Evolutionary conservation across 1,284 basidiomycete species (phyloP).

Genomic region (Cryptococcus sp.): DNA sequence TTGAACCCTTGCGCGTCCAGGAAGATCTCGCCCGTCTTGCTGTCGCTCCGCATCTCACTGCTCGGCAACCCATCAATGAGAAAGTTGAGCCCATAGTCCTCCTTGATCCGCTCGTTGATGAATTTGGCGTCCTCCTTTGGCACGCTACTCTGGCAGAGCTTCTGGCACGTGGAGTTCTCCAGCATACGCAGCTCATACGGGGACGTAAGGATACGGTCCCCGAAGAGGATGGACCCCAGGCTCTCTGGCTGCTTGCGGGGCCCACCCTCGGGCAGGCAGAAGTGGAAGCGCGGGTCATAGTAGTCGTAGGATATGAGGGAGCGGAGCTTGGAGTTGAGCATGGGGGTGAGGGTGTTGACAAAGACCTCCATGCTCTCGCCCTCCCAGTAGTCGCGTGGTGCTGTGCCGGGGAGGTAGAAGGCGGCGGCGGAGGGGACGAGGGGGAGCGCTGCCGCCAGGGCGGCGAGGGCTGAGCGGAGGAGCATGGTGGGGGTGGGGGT

Average conservation of each 20-base stretch:
- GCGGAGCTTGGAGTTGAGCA: constrained; percentile 74
- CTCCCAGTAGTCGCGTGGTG: constrained; percentile 69
- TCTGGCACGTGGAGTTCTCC: constrained; percentile 62
- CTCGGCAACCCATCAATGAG: constrained; percentile 91
- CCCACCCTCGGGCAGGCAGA: constrained; percentile 77
- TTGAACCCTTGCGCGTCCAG: constrained; percentile 69
- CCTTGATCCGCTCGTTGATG: constrained; percentile 84
- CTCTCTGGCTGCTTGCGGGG: constrained; percentile 78
- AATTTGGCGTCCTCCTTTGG: constrained; percentile 73
- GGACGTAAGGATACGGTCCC: constrained; percentile 90
- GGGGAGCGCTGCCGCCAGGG: constrained; percentile 4
- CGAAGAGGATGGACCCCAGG: constrained; percentile 89
- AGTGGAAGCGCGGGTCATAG: constrained; percentile 61
- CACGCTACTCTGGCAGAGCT: constrained; percentile 67
- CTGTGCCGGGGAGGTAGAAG: constrained; percentile 69
- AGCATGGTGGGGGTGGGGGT: constrained; percentile 13
- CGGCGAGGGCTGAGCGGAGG: constrained; percentile 13
- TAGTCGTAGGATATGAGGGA: constrained; percentile 43
- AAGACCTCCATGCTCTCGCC: constrained; percentile 70
- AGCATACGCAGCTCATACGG: constrained; percentile 62
- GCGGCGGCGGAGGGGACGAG: constrained; percentile 48
- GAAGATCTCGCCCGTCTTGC: constrained; percentile 73
- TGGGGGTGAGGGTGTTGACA: constrained; percentile 80
- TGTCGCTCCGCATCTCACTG: constrained; percentile 82
- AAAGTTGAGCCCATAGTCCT: constrained; percentile 94